Base-by-base conservation (phyloP, 2,329 filamentous ascomycete species). In the Dactylellina sp. region DNA sequence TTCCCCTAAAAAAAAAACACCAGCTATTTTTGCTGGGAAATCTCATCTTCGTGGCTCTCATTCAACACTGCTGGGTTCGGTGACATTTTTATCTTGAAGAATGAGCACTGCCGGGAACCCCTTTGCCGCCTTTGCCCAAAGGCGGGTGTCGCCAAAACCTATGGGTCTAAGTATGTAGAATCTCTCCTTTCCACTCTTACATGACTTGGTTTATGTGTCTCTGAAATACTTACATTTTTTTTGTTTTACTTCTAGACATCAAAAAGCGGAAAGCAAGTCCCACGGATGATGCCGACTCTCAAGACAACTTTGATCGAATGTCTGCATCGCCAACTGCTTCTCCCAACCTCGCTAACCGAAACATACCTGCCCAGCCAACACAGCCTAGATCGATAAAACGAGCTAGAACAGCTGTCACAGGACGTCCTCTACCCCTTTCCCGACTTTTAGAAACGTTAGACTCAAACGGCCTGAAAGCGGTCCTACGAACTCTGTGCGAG, bases 371-470 rank as follows among this genome's bases (percentile, higher is more conserved):
- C 76, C 86, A 87, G 14, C 85, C 88, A 56, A 92, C 91, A 80
- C 90, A 86, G 80, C 80, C 83, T 46, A 84, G 88, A 78, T 83
- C 84, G 12, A 85, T 84, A 77, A 90, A 90, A 81, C 85, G 87
- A 72, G 83, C 86, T 76, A 86, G 88, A 71, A 87, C 89, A 77
- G 93, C 96, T 78, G 81, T 92, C 71, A 85, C 85, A 20, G 89
- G 89, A 42, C 84, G 88, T 71, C 88, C 89, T 50, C 84, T 92
- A 50, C 83, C 88, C 22, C 83, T 91, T 22, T 85, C 88, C 66
- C 89, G 95, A 79, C 87, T 99, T n/a, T 88, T 99, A 75, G 94
- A 99, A 83, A 98, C 95, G 0, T 87, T 99, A 47, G 92, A 96
- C 79, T 89, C 89, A 72, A 87, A 91, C 71, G 91, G 96, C 77